Conservation (phyloP, 768 basidiomycete species). For the Auricularia cornea region DNA sequence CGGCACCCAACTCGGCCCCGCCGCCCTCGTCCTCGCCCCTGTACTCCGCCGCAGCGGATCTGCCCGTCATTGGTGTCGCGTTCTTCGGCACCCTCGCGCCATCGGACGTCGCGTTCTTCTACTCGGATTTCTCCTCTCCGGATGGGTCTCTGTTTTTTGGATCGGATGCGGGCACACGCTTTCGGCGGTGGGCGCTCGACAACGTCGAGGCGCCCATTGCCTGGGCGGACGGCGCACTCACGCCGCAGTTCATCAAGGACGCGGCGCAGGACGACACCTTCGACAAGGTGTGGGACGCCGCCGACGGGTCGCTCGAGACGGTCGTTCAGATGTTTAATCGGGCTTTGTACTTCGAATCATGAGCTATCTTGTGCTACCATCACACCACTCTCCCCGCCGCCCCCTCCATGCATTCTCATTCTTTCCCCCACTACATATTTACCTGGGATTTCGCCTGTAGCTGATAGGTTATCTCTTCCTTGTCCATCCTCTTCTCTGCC, state of each 20-base stretch:
- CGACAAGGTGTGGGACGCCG: slow-evolving; percentile 43
- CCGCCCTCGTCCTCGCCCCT: slow-evolving; percentile 34
- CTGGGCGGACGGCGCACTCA: slow-evolving; percentile 48
- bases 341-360: not conserved
- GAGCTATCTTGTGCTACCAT: too few relatives aligned
- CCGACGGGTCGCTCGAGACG: slow-evolving; percentile 11
- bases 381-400: too few relatives aligned
- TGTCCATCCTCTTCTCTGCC: too few relatives aligned
- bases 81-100: slow-evolving; percentile 50
- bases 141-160: slow-evolving; percentile 53
- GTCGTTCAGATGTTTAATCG: not conserved
- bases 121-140: slow-evolving; percentile 44
- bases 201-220: slow-evolving; percentile 29
- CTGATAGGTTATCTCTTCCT: too few relatives aligned
- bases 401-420: too few relatives aligned
- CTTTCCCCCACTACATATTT: too few relatives aligned
- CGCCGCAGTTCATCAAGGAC: slow-evolving; percentile 45
- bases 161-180: slow-evolving; percentile 35
- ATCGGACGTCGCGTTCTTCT: slow-evolving; percentile 38
- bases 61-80: slow-evolving; percentile 54
- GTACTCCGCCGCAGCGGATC: slow-evolving; percentile 31
- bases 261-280: slow-evolving; percentile 38
- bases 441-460: too few relatives aligned
- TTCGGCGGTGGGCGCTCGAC: slow-evolving; percentile 49
- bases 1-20: slow-evolving; percentile 32